phyloP scores from a whole-genome alignment of 257 asterid genomes.

The Eustoma russellianum region DNA sequence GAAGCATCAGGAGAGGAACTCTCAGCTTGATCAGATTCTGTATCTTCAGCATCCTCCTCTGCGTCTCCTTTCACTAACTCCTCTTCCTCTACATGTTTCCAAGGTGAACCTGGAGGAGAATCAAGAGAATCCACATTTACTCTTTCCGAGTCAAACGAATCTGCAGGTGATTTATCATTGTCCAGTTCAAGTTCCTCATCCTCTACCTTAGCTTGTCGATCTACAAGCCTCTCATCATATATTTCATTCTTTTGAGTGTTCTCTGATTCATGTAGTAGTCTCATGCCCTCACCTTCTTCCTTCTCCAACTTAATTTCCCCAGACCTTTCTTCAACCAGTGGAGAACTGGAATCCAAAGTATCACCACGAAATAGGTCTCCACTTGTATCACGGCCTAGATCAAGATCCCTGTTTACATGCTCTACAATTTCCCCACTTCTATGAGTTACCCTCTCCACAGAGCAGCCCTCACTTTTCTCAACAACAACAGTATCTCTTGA shows the following conservation, averaged over 20 bases:
- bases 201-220: constrained; percentile 14
- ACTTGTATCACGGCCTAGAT: constrained; percentile 9
- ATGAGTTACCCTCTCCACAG: constrained; percentile 37
- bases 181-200: constrained; percentile 39
- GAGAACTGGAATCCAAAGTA: constrained; percentile 24
- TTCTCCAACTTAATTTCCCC: constrained; percentile 23
- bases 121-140: constrained; percentile 52
- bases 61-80: constrained; percentile 17
- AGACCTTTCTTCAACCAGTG: constrained; percentile 31
- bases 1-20: constrained; percentile 95
- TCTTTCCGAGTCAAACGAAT: constrained; percentile 63
- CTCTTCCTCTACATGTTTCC: constrained; percentile 29
- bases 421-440: constrained; percentile 16
- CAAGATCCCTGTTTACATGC: constrained; percentile 12
- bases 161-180: constrained; percentile 53
- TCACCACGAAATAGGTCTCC: constrained; percentile 22
- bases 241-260: constrained; percentile 12
- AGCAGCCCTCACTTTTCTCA: constrained; percentile 38
- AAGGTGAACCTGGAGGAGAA: constrained; percentile 34
- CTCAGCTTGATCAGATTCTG: constrained; percentile 69
- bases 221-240: constrained; percentile 25
- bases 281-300: constrained; percentile 21
- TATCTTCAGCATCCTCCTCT: constrained; percentile 38
- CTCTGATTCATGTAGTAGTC: constrained; percentile 1
- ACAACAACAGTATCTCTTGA: constrained; percentile 25